Evolutionary conservation across 495 filamentous ascomycete genomes (phyloP), one percentile per base, ranked within the genome.

Genomic region (Annulohypoxylon moriforme): DNA sequence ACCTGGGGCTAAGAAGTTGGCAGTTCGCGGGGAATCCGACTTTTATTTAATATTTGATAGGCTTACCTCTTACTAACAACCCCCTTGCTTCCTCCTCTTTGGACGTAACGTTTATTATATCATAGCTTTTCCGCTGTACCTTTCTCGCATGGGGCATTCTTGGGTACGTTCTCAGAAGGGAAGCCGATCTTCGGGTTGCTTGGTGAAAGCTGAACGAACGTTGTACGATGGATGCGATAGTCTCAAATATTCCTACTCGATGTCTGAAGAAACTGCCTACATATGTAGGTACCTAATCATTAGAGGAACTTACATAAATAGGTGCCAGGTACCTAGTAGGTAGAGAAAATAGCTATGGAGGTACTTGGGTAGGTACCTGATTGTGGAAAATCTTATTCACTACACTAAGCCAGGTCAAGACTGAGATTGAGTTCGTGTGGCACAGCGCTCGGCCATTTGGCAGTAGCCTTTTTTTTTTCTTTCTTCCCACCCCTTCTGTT

Each of bases 11-110:
- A 13, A 14, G 36, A 52, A 29, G 47, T 52, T 52, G 24, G 47
- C 47, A 49, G 38, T 24, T 44, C 27, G 50, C 38, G 38, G 36
- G 50, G 16, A 47, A 46, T 40, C 36, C 36, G 36, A 14, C 13
- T 40, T 40, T 40, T n/a, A 20, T 59, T 40, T 20, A 31, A 57
- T 38, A 20, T 29, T 42, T 46, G 36, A 57, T 58, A 52, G 38
- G 56, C 22, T 60, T 13, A 38, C 64, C 60, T 47, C 22, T 60
- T 13, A 38, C 64, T 53, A 20, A 20, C 8, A 4, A n/a, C n/a
- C 31, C 68, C 67, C 68, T 65, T 70, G 55, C 68, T 34, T 69
- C 46, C 57, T 60, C 66, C 36, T 69, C 60, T 44, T 62, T 24
- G 13, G 22, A 67, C 56, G 59, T 50, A 69, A 69, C 66, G 9